A percentile compares a stretch with the other conserved stretches of the same genome.
These are phyloP conservation scores for Phytopythium delawarense DNA, from an alignment of 352 stramenopile species.

Conservation along the genomic window DNA sequence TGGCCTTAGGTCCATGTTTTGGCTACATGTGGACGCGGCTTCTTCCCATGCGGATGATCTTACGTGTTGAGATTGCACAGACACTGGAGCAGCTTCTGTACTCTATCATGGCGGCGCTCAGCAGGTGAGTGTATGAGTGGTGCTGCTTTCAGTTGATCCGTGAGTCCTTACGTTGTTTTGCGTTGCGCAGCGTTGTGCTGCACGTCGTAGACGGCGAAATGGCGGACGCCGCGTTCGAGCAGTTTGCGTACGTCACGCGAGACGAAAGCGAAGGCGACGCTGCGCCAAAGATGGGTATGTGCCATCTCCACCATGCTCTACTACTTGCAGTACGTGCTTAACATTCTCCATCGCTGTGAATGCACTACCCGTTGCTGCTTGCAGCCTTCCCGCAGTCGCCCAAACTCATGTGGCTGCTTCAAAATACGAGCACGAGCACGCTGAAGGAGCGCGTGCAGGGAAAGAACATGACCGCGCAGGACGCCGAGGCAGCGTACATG, in stretches of 20 bases:
- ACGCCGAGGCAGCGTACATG: slow-evolving; percentile 60
- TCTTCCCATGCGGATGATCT: too few species aligned
- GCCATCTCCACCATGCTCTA: neutral
- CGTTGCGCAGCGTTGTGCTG: slow-evolving; percentile 48
- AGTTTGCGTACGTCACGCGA: slow-evolving; percentile 53
- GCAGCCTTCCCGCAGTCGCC: slow-evolving; percentile 71
- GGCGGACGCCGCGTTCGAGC: slow-evolving; percentile 37
- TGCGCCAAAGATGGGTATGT: slow-evolving; percentile 25
- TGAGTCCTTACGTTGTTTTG: neutral
- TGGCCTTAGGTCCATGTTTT: neutral
- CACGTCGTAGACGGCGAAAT: slow-evolving; percentile 59
- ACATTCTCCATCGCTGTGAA: neutral
- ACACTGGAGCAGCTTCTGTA: slow-evolving; percentile 57
- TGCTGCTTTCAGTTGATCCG: neutral
- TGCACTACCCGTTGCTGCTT: neutral
- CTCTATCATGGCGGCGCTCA: slow-evolving; percentile 56
- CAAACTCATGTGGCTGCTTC: slow-evolving; percentile 69
- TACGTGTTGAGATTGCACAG: slow-evolving; percentile 13
- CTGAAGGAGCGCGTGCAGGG: slow-evolving; percentile 60
- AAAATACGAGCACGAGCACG: slow-evolving; percentile 53
- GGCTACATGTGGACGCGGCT: neutral
- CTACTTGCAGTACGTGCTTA: neutral
- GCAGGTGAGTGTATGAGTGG: slow-evolving; percentile 27
- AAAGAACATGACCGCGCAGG: slow-evolving; percentile 46
- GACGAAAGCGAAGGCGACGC: slow-evolving; percentile 20